These are phyloP conservation scores for Exophiala sp. DNA, from an alignment of 2,329 filamentous ascomycete genomes.

Conservation along the genomic window DNA sequence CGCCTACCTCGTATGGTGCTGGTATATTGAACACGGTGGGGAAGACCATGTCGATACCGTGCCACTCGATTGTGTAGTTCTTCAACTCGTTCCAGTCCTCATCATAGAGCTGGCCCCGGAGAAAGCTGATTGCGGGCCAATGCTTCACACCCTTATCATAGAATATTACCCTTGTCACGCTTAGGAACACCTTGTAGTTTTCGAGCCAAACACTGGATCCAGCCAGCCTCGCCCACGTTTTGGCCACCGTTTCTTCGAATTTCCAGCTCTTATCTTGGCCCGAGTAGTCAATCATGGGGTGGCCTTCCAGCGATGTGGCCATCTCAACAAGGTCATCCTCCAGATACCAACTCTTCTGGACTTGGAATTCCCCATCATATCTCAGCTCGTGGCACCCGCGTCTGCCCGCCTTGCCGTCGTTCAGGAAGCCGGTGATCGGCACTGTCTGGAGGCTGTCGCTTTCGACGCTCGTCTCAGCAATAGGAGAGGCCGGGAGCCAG, in stretches of 20 bases:
- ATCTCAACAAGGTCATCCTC: conserved; percentile 19
- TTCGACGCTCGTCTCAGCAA: not conserved
- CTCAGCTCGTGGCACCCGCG: conserved; percentile 14
- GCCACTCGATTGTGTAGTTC: conserved; percentile 26
- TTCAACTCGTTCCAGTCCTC: conserved; percentile 24
- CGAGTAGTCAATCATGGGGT: conserved; percentile 20
- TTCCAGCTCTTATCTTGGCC: conserved; percentile 4
- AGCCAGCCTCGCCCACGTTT: conserved; percentile 18
- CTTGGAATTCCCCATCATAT: conserved; percentile 10
- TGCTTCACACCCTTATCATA: conserved; percentile 15
- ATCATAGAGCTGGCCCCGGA: conserved; percentile 28
- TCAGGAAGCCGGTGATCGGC: conserved; percentile 12
- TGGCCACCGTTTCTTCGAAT: not conserved
- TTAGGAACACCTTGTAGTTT: conserved; percentile 21
- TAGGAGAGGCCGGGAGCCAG: not conserved
- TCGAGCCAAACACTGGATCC: conserved; percentile 23
- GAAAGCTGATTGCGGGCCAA: conserved; percentile 24
- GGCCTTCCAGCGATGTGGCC: conserved; percentile 9
- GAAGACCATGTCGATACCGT: conserved; percentile 21
- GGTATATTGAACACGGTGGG: conserved; percentile 25
- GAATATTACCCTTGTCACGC: conserved; percentile 22
- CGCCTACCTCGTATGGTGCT: conserved; percentile 12
- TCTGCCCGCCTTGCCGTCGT: conserved; percentile 4
- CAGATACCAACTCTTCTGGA: conserved; percentile 13
- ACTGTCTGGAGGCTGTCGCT: not conserved